A percentile compares a stretch with the other conserved stretches of the same genome.
These are phyloP conservation scores for Pichia scutulata DNA, from an alignment of 805 yeast species.

Conservation along the genomic window DNA sequence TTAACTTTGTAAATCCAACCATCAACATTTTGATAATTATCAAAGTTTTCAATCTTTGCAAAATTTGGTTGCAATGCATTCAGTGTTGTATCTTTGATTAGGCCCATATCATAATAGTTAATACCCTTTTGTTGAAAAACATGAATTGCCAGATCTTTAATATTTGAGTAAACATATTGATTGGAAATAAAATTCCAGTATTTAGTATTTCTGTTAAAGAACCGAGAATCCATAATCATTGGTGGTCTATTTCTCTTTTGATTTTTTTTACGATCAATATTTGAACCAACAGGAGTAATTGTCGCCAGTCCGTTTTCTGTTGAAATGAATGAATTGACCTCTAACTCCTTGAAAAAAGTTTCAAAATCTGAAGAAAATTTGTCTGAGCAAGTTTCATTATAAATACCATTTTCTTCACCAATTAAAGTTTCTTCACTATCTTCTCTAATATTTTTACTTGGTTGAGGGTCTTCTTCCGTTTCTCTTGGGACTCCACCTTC, in stretches of 20 bases:
- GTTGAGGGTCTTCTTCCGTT: not conserved
- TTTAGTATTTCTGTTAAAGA: not conserved
- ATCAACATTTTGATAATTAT: slow-evolving; percentile 1
- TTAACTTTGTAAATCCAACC: slow-evolving; percentile 9
- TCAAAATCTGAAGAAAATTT: not conserved
- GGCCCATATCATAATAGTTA: not conserved
- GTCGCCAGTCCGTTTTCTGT: not conserved
- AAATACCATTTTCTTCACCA: not conserved
- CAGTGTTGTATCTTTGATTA: not conserved
- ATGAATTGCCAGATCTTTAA: not conserved
- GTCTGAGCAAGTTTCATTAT: not conserved
- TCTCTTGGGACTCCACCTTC: not conserved
- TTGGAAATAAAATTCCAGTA: not conserved
- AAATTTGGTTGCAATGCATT: slow-evolving; percentile 4
- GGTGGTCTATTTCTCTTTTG: not conserved
- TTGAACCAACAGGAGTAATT: not conserved
- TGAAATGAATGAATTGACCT: not conserved
- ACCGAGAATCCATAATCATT: not conserved
- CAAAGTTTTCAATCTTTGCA: not conserved
- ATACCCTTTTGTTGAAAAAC: not conserved
- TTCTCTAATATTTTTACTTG: not conserved
- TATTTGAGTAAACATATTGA: not conserved
- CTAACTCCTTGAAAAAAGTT: not conserved
- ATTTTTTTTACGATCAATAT: not conserved
- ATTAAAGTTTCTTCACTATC: not conserved